These are phyloP conservation scores for Paramyrothecium roridum DNA, from an alignment of 2,329 filamentous ascomycete genomes.

Conservation along the genomic window DNA sequence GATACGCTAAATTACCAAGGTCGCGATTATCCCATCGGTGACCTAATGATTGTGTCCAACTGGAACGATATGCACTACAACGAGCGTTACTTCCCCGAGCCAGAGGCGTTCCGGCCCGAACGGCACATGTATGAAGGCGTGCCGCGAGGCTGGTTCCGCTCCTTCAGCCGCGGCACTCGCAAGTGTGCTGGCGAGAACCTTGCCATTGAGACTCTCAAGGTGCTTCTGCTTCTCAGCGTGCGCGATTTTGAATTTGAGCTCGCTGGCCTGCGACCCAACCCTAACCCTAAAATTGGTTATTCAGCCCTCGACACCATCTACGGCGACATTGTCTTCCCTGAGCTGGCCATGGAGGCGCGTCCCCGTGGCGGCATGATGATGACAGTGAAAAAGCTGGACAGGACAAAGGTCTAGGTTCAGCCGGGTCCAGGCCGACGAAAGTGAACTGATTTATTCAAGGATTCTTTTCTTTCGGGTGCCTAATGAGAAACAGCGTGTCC, in stretches of 20 bases:
- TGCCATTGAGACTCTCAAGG: conserved; percentile 28
- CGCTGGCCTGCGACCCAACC: conserved; percentile 10
- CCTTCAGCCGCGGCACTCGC: conserved; percentile 34
- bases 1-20: conserved; percentile 35
- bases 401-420: neutral
- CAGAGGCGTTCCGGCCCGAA: conserved; percentile 36
- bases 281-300: conserved; percentile 11
- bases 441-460: too few species aligned
- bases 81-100: conserved; percentile 31
- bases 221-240: conserved; percentile 17
- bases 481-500: too few species aligned
- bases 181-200: conserved; percentile 33
- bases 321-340: conserved; percentile 17
- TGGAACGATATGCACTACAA: conserved; percentile 22
- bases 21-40: conserved; percentile 30
- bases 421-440: too few species aligned
- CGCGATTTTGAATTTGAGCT: conserved; percentile 21
- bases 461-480: too few species aligned
- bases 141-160: conserved; percentile 8
- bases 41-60: conserved; percentile 15
- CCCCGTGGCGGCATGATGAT: conserved; percentile 18
- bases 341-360: conserved; percentile 14
- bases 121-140: conserved; percentile 29
- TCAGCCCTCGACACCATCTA: conserved; percentile 19
- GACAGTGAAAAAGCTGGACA: conserved; percentile 8